These are phyloP conservation scores for Sclerospora graminicola DNA, from an alignment of 352 stramenopile genomes.

Conservation along the genomic window DNA sequence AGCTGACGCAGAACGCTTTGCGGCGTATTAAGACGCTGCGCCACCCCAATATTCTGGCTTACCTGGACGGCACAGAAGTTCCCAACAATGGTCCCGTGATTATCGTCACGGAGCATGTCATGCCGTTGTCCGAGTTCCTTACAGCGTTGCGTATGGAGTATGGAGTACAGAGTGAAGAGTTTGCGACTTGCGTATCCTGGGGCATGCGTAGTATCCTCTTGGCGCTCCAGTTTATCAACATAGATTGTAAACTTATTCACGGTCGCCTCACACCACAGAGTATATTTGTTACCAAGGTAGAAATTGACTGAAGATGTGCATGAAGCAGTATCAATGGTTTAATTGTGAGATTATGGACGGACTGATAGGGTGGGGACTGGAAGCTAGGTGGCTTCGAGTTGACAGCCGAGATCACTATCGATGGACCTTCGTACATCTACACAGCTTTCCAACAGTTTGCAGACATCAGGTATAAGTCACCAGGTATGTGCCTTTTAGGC, in stretches of 20 bases:
- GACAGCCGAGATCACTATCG: constrained; percentile 74
- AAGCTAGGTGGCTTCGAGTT: constrained; percentile 92
- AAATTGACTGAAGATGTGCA: background rate
- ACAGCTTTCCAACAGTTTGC: constrained; percentile 78
- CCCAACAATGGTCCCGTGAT: constrained; percentile 81
- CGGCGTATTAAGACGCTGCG: constrained; percentile 89
- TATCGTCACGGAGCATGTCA: constrained; percentile 92
- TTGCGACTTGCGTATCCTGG: constrained; percentile 87
- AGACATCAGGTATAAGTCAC: constrained; percentile 68
- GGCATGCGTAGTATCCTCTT: constrained; percentile 88
- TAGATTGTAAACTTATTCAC: constrained; percentile 91
- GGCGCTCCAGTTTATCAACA: constrained; percentile 90
- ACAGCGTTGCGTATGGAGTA: constrained; percentile 57
- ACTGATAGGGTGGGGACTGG: constrained; percentile 84
- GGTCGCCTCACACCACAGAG: constrained; percentile 83
- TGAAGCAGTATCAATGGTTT: background rate
- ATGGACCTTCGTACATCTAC: constrained; percentile 72
- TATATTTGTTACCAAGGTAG: constrained; percentile 90
- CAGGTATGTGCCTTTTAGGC: constrained; percentile 35
- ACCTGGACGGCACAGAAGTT: constrained; percentile 71
- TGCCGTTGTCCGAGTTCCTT: constrained; percentile 85
- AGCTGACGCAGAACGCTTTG: constrained; percentile 87
- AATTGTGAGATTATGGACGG: background rate
- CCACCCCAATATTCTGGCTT: constrained; percentile 91
- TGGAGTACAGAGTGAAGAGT: constrained; percentile 46